A percentile compares a stretch with the other conserved stretches of the same genome.
phyloP scores from a whole-genome alignment of 768 basidiomycete species.

The Suillus placidus region DNA sequence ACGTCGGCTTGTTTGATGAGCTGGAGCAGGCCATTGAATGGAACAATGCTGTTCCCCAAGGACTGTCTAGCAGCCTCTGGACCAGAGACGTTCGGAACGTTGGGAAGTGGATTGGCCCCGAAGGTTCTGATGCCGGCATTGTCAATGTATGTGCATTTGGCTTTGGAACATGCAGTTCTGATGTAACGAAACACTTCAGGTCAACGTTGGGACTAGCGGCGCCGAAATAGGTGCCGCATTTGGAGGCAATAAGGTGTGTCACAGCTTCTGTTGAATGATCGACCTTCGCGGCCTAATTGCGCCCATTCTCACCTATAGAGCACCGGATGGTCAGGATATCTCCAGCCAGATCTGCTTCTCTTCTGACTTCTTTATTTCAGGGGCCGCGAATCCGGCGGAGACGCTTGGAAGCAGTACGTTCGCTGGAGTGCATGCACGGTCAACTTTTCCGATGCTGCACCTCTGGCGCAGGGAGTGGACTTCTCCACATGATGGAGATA shows the following conservation, averaged over 20 bases:
- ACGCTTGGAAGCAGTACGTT: conserved; percentile 98
- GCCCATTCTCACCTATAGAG: conserved; percentile 48
- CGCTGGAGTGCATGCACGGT: conserved; percentile 92
- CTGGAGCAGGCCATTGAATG: conserved; percentile 84
- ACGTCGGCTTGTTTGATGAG: conserved; percentile 84
- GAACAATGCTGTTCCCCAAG: conserved; percentile 91
- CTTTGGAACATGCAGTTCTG: conserved; percentile 8
- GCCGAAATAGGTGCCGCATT: conserved; percentile 87
- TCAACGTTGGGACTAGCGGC: conserved; percentile 70
- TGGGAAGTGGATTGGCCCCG: conserved; percentile 91
- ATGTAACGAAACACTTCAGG: conserved; percentile 33
- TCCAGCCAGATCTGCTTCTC: conserved; percentile 27
- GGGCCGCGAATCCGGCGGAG: conserved; percentile 97
- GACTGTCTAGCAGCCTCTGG: conserved; percentile 91
- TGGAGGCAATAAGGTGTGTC: conserved; percentile 85
- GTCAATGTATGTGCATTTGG: conserved; percentile 67
- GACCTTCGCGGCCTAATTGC: conserved; percentile 19
- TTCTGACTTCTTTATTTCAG: conserved; percentile 41
- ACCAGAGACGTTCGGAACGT: conserved; percentile 81
- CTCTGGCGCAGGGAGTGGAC: conserved; percentile 90
- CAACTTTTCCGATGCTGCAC: conserved; percentile 89
- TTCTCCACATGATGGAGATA: conserved; percentile 53
- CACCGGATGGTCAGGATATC: conserved; percentile 67
- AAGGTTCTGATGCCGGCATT: conserved; percentile 89
- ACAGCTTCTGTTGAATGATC: conserved; percentile 15